Base-by-base conservation (phyloP, 257 asterid genomes). In the Dorcoceras hygrometricum region DNA sequence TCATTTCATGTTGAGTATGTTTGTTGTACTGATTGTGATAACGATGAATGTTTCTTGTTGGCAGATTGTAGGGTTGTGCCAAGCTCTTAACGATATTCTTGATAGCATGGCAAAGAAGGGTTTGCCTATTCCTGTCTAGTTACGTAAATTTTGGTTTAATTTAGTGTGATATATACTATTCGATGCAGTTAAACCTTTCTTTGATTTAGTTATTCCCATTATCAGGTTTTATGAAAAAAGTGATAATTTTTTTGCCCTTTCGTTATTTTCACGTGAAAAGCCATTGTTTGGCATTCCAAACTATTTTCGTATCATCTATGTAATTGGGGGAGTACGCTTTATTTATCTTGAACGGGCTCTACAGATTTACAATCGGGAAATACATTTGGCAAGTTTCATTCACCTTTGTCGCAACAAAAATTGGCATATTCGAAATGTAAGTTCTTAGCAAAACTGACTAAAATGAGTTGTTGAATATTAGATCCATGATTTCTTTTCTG, bases 51-150 rank as follows among this genome's bases (percentile, higher is more conserved):
- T 22, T 51, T 55, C 51, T 31, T 62, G 51, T 72, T 69, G 29
- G 80, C 95, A 93, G 97, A 90, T 93, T 26, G 87, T 88, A 58
- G 98, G 96, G 22, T 67, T 89, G 75, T 93, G 98, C 70, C 98
- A 93, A 79, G 96, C 96, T 59, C 90, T 93, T 16, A 93, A 90
- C 66, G 97, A 90, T 63, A 77, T 90, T 66, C 95, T 93, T 28
- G 99, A 93, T 70, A 72, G 95, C 89, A 93, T 93, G 99, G 95
- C 92, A 23, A 93, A 87, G 86, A 93, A 85, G 86, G 99, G 99
- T 50, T 71, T 93, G 60, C 86, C 94, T 1, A 82, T 93, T 71
- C 93, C 93, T 34, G 96, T 93, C 53, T 93, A 82, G 78, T 62
- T 34, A 28, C 50, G 57, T 43, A 2, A 9, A 46, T 57, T 65